Percentiles rank a stretch among this genome's conserved stretches.
Evolutionary conservation across 768 basidiomycete genomes (phyloP).

Genomic region (Suillus americanus): DNA sequence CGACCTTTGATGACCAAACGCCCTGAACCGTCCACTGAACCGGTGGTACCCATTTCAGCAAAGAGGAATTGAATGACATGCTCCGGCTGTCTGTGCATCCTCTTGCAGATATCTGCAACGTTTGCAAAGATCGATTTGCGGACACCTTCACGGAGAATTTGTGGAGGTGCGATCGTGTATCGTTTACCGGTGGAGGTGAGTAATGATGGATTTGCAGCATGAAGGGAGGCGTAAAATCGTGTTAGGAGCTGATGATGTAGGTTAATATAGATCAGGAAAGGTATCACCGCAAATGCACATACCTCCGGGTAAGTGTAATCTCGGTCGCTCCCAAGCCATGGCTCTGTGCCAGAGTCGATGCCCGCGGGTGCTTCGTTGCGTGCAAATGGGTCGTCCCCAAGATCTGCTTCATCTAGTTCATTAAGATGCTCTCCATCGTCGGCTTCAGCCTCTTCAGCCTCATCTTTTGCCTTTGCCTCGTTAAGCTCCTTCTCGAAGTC

Average conservation of each 20-base stretch:
- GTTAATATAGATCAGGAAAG: background rate
- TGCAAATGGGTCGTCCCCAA: constrained; percentile 88
- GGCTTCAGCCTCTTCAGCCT: constrained; percentile 55
- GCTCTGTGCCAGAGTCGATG: constrained; percentile 74
- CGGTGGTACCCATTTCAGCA: constrained; percentile 97
- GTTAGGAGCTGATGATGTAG: constrained; percentile 67
- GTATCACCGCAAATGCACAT: constrained; percentile 15
- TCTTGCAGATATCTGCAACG: constrained; percentile 94
- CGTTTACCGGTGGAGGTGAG: constrained; percentile 85
- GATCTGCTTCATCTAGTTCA: constrained; percentile 75
- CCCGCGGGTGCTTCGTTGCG: constrained; percentile 52
- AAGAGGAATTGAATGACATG: constrained; percentile 98
- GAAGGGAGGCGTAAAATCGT: constrained; percentile 89
- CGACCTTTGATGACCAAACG: constrained; percentile 96
- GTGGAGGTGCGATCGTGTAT: constrained; percentile 96
- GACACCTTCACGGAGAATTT: constrained; percentile 92
- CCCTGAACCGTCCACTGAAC: constrained; percentile 88
- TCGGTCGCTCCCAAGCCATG: constrained; percentile 90
- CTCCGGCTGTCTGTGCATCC: constrained; percentile 97
- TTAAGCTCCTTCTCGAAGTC: constrained; percentile 93
- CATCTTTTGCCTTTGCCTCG: constrained; percentile 64
- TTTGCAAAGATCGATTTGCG: constrained; percentile 98
- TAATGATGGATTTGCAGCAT: constrained; percentile 91
- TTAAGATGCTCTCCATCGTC: constrained; percentile 65
- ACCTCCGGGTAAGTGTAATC: constrained; percentile 98